phyloP scores from a whole-genome alignment of 2,329 filamentous ascomycete genomes.

The Aureobasidium sp. region DNA sequence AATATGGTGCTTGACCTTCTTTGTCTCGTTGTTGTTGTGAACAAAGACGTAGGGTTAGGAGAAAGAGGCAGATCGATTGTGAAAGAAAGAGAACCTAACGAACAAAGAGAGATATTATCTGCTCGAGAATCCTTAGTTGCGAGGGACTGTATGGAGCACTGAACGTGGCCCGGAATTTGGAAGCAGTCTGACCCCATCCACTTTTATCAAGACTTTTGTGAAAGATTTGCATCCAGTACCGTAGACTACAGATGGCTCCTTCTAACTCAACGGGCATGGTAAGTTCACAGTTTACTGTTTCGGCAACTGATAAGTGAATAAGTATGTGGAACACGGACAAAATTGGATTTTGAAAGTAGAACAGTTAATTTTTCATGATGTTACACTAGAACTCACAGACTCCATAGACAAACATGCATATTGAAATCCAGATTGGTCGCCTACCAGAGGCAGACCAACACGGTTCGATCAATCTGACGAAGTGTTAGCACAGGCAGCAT shows the following conservation, averaged over 20 bases:
- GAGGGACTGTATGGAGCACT: background rate
- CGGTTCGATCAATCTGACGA: background rate
- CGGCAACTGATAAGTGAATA: background rate
- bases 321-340: no score
- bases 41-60: background rate
- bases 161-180: background rate
- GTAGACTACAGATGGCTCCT: background rate
- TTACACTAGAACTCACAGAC: background rate
- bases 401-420: background rate
- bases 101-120: background rate
- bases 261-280: background rate
- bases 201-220: background rate
- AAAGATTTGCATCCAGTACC: background rate
- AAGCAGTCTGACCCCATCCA: background rate
- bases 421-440: background rate
- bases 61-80: background rate
- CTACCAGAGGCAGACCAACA: background rate
- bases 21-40: background rate
- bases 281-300: background rate
- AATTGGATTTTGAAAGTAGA: no score
- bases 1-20: background rate
- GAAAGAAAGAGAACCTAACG: background rate
- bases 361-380: background rate
- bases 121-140: no score
- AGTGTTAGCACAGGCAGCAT: background rate